Evolutionary conservation across 1,284 basidiomycete species (phyloP), one percentile per base, ranked within the genome.

Genomic region (Xerocomus amazonicus): DNA sequence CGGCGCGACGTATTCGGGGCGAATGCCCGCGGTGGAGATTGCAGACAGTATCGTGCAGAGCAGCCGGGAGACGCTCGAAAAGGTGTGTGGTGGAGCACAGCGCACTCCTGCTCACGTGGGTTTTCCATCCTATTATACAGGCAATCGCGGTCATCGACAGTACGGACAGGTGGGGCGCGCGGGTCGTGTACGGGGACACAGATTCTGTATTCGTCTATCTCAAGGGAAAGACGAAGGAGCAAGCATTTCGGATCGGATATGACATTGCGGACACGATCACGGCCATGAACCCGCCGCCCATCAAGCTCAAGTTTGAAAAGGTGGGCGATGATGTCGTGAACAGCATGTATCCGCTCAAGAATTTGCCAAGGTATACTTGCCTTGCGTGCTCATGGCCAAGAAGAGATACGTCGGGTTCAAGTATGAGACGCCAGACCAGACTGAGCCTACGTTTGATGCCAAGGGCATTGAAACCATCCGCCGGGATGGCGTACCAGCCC

Each of bases 291-390:
- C 97, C 95, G 0, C 78, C 83, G 7, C 97, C 96, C 0, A 78
- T 99, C 56, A 97, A 94, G 69, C 80, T 99, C 53, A 97, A 97
- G 68, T 97, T 99, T 58, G 97, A 99, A 66, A 99, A 99, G 79
- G 93, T 87, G 37, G 41, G 28, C 16, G 8, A 19, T 23, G 37
- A 17, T 50, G 2, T 2, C 4, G n/a, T 6, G 6, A 3, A 9
- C 12, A 12, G 29, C 12, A 12, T 12, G 29, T 9, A 12, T 23
- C 4, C 19, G 29, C 6, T 31, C 29, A 31, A 9, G 29, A 19
- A 10, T 5, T 17, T 26, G 39, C 12, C 9, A 54, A 93, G 90
- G 90, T 98, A 4, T 99, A 97, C 68, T 79, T 94, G 45, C 95
- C 93, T 2, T 95, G 90, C 54, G 84, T 98, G 0, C 77, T 99